Base-by-base conservation (phyloP, 495 filamentous ascomycete genomes). In the Penicillium flavigenum region DNA sequence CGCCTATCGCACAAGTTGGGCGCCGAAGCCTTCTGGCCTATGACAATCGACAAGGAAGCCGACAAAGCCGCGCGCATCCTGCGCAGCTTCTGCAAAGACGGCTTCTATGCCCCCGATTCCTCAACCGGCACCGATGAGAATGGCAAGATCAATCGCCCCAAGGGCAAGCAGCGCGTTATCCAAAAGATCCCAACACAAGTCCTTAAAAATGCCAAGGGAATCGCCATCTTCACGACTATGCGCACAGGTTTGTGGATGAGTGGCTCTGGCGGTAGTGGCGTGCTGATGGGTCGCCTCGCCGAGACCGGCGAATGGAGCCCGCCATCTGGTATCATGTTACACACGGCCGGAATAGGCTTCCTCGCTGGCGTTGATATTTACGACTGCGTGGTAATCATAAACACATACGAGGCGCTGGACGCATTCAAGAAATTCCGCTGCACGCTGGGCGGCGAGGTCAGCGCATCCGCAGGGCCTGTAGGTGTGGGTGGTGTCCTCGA, bases 211-310 rank as follows among this genome's bases (percentile, higher is more conserved):
- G 91, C 92, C 11, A 90, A 93, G 64, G 92, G 90, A 12, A 73
- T 96, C 36, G 91, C 90, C 26, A 87, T 96, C 59, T 96, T 96
- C 76, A 95, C 92, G 1, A 92, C 89, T 20, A 92, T 96, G 89
- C 86, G 92, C 49, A 91, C 91, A 17, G 92, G 92, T 34, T 80
- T 96, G 17, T 96, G 91, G 91, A 77, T 93, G 38, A 91, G 90
- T 52, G 92, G 92, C 31, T 91, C 91, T 7, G 91, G 91, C 29
- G 75, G 75, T 11, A 91, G 89, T 62, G 92, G 92, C 45, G 79
- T 96, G 22, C 78, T 96, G 46, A 79, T 95, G 48, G 92, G 82
- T 19, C 83, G 91, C 31, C 86, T 87, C 63, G 72, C 76, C 26
- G 85, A 87, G 32, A 89, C 92, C 54, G 91, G 92, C 3, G 85